Percentiles rank a stretch among this genome's conserved stretches.
These are phyloP conservation scores for Leccinum variabile DNA, from an alignment of 1,284 basidiomycete species.

Conservation along the genomic window DNA sequence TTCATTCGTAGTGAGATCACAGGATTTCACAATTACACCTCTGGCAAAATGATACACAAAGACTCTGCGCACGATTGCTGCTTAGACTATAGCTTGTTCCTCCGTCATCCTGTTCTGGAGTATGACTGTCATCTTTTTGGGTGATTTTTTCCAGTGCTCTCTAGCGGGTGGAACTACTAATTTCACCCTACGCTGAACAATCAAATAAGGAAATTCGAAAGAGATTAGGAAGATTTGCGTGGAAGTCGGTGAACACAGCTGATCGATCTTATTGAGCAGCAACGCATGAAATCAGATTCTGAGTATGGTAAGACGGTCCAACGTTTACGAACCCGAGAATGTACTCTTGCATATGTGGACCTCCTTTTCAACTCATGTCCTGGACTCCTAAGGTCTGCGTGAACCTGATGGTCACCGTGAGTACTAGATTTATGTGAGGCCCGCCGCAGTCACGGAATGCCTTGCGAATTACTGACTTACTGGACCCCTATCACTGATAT, in stretches of 20 bases:
- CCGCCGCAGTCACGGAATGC: no score
- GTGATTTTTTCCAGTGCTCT: conserved; percentile 24
- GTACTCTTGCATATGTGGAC: conserved; percentile 27
- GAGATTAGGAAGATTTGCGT: conserved; percentile 25
- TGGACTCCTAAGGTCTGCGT: no score
- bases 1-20: no score
- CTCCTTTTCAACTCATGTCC: conserved; percentile 5
- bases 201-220: conserved; percentile 16
- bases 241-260: conserved; percentile 30
- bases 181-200: conserved; percentile 10
- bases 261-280: conserved; percentile 30
- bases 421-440: no score
- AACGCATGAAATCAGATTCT: conserved; percentile 32
- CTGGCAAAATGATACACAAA: no score
- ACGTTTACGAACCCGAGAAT: conserved; percentile 16
- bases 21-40: no score
- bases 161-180: conserved; percentile 28
- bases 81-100: no score
- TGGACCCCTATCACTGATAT: no score
- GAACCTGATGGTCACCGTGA: no score
- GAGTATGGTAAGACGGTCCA: conserved; percentile 30
- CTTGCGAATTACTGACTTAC: no score
- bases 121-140: conserved; percentile 10
- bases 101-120: conserved; percentile 8
- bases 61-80: no score